Percentiles rank a stretch among this genome's conserved stretches.
phyloP scores from a whole-genome alignment of 2,329 filamentous ascomycete genomes.

The Fusarium algeriense region DNA sequence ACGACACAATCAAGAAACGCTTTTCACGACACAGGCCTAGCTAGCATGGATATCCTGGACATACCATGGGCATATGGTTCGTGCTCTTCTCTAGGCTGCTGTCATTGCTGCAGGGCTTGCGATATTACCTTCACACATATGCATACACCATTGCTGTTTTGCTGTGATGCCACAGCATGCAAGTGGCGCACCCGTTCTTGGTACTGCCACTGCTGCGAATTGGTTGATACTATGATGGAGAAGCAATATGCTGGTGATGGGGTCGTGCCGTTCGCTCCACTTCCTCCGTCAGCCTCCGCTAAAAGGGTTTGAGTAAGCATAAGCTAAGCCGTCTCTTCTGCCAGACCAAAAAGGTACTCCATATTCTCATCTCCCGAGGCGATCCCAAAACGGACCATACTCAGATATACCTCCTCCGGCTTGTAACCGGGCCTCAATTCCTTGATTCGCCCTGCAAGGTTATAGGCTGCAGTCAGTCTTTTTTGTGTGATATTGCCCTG shows the following conservation, averaged over 20 bases:
- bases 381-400: conserved; percentile 36
- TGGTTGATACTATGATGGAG: conserved; percentile 36
- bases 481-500: conserved; percentile 34
- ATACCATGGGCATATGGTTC: conserved; percentile 37
- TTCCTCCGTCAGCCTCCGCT: conserved; percentile 42
- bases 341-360: conserved; percentile 39
- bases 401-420: conserved; percentile 31
- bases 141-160: conserved; percentile 15
- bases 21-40: conserved; percentile 23
- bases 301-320: conserved; percentile 47
- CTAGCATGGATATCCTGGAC: conserved; percentile 27
- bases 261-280: conserved; percentile 42
- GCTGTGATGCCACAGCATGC: conserved; percentile 17
- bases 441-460: conserved; percentile 15
- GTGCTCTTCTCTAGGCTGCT: conserved; percentile 40
- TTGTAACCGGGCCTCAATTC: conserved; percentile 36
- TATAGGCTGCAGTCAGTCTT: conserved; percentile 23
- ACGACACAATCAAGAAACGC: conserved; percentile 11
- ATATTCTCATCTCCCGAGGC: conserved; percentile 43
- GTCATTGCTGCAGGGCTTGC: conserved; percentile 35
- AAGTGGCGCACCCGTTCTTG: conserved; percentile 31
- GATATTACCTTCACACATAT: conserved; percentile 20
- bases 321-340: conserved; percentile 43
- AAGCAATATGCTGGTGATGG: conserved; percentile 38
- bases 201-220: conserved; percentile 21